Conservation (phyloP, 768 basidiomycete genomes). For the Tricholoma matsutake region DNA sequence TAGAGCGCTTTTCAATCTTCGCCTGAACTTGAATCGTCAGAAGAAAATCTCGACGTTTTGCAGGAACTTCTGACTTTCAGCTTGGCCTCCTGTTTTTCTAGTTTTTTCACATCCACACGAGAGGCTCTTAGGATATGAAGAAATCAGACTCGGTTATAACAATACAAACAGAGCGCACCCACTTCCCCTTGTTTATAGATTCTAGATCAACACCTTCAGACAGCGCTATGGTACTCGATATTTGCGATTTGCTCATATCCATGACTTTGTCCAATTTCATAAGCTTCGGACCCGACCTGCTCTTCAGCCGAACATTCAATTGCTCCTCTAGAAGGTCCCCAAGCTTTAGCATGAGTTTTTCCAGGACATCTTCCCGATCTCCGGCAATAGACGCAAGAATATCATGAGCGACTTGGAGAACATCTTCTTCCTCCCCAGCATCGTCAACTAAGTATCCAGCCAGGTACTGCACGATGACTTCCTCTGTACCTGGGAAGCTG, state of each 20-base stretch:
- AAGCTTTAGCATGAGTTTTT: conserved; percentile 65
- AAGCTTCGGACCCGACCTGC: conserved; percentile 60
- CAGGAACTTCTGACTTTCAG: conserved; percentile 55
- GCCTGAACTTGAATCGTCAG: conserved; percentile 45
- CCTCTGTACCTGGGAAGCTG: conserved; percentile 73
- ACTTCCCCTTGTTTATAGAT: conserved; percentile 95
- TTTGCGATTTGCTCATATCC: conserved; percentile 80
- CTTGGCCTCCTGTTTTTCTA: conserved; percentile 97
- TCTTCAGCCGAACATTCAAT: conserved; percentile 54
- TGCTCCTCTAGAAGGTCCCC: conserved; percentile 63
- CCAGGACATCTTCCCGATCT: conserved; percentile 53
- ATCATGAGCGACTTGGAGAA: conserved; percentile 69
- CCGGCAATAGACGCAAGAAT: conserved; percentile 77
- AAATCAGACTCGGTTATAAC: conserved; percentile 13
- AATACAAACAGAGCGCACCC: conserved; percentile 21
- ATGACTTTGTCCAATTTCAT: conserved; percentile 82
- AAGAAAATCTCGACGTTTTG: not conserved
- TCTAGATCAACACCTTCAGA: conserved; percentile 85
- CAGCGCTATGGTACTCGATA: conserved; percentile 78
- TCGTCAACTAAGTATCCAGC: conserved; percentile 88
- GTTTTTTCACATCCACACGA: conserved; percentile 90
- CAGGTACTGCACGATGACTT: conserved; percentile 82
- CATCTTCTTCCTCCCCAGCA: conserved; percentile 84
- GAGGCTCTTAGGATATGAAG: conserved; percentile 57
- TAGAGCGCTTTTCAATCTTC: conserved; percentile 95